These are phyloP conservation scores for Sporothrix pseudoabietina DNA, from an alignment of 2,329 filamentous ascomycete species.

Conservation along the genomic window DNA sequence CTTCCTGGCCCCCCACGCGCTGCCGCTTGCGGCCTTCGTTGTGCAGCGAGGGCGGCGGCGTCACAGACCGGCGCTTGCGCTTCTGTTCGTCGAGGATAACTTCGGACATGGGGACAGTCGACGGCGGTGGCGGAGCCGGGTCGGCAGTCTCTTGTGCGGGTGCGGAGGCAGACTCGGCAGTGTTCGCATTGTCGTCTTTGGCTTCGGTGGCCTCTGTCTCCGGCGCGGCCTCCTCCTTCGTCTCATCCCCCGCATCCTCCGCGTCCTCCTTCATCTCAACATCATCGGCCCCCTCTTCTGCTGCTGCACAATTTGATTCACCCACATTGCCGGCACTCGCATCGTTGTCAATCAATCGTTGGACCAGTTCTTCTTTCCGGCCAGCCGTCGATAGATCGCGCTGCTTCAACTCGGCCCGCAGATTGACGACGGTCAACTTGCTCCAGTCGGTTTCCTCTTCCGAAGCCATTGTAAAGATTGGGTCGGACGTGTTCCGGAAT, in stretches of 20 bases:
- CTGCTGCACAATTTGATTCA: slow-evolving; percentile 1
- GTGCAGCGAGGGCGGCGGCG: slow-evolving; percentile 53
- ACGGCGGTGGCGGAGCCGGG: not conserved
- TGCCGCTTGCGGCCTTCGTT: slow-evolving; percentile 46
- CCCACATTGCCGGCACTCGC: not conserved
- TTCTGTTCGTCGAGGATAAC: slow-evolving; percentile 50
- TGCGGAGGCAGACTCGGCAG: slow-evolving; percentile 25
- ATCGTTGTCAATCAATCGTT: slow-evolving; percentile 54
- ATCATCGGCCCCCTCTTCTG: not conserved
- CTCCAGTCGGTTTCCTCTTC: slow-evolving; percentile 57
- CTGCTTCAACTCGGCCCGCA: slow-evolving; percentile 73
- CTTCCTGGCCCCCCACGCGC: slow-evolving; percentile 25
- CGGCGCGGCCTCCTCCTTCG: slow-evolving; percentile 7
- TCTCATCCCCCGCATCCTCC: slow-evolving; percentile 4
- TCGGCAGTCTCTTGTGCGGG: not conserved
- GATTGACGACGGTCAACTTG: slow-evolving; percentile 71
- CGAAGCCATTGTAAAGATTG: slow-evolving; percentile 34
- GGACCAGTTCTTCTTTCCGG: slow-evolving; percentile 71
- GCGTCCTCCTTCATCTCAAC: not conserved
- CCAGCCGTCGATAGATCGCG: slow-evolving; percentile 70
- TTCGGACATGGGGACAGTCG: slow-evolving; percentile 28
- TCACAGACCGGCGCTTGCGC: slow-evolving; percentile 67
- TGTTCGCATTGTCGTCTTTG: not conserved
- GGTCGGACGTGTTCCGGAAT: not conserved
- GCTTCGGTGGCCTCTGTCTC: not conserved